Evolutionary conservation across 257 asterid species (phyloP).

Genomic region (Nicotiana paniculata): DNA sequence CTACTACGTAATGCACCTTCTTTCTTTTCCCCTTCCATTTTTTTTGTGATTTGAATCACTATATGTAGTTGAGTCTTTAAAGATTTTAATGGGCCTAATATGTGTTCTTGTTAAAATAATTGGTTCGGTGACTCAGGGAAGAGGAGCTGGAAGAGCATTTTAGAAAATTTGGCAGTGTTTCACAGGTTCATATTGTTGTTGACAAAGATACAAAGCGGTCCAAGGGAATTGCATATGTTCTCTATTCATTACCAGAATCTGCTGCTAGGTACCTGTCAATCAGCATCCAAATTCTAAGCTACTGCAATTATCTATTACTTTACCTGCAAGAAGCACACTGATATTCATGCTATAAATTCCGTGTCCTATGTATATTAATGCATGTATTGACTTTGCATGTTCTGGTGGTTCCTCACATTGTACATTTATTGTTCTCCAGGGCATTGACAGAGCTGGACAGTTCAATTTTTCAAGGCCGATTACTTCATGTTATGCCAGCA

Average conservation of each 20-base stretch:
- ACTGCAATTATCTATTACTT: background rate
- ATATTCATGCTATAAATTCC: background rate
- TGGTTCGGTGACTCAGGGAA: slow-evolving; percentile 42
- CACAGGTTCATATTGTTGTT: slow-evolving; percentile 79
- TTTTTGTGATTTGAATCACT: background rate
- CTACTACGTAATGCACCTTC: slow-evolving; percentile 54
- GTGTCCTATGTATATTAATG: background rate
- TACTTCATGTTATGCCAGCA: slow-evolving; percentile 90
- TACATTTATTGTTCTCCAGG: slow-evolving; percentile 31
- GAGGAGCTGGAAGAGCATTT: slow-evolving; percentile 76
- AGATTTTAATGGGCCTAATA: background rate
- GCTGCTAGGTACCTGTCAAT: slow-evolving; percentile 62
- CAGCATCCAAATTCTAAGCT: slow-evolving; percentile 2
- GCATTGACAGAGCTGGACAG: slow-evolving; percentile 76
- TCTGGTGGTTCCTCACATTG: background rate
- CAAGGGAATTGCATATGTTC: slow-evolving; percentile 79
- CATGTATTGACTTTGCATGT: background rate
- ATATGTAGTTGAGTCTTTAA: background rate
- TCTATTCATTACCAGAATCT: slow-evolving; percentile 70
- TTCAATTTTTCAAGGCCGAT: slow-evolving; percentile 86
- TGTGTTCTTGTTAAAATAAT: background rate
- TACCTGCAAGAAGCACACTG: background rate
- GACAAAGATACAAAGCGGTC: slow-evolving; percentile 88
- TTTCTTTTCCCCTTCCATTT: background rate
- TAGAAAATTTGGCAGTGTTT: slow-evolving; percentile 54